Evolutionary conservation across 2,329 filamentous ascomycete genomes (phyloP).

Genomic region (Aspergillus pseudoglaucus): DNA sequence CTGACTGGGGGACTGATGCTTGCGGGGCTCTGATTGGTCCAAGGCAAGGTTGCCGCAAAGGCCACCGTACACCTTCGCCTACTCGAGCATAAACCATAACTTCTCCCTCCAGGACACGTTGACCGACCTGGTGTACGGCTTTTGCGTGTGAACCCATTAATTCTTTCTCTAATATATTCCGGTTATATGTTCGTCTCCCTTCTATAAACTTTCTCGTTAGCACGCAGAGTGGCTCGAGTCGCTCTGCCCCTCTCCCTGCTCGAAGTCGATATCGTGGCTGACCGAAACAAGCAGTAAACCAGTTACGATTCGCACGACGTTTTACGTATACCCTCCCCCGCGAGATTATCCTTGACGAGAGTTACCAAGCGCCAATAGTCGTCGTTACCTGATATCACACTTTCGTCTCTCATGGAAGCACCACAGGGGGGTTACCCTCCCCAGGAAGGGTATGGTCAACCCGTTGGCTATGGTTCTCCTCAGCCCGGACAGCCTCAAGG

Average conservation of each 20-base stretch:
- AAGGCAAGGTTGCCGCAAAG: slow-evolving; percentile 22
- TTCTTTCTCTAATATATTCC: neutral
- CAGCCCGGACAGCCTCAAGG: slow-evolving; percentile 26
- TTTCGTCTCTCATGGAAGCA: slow-evolving; percentile 38
- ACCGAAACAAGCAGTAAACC: slow-evolving; percentile 19
- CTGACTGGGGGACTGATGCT: slow-evolving; percentile 2
- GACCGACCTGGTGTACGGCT: slow-evolving; percentile 7
- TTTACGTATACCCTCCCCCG: slow-evolving; percentile 2
- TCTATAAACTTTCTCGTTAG: slow-evolving; percentile 9
- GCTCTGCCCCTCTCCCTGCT: slow-evolving; percentile 3
- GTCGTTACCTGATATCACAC: slow-evolving; percentile 1
- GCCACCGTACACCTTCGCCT: slow-evolving; percentile 32
- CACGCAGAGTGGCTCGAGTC: slow-evolving; percentile 11
- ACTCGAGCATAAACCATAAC: slow-evolving; percentile 2
- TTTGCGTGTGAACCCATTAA: slow-evolving; percentile 5
- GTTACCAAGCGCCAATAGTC: neutral
- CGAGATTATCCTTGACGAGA: neutral
- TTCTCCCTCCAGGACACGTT: slow-evolving; percentile 9
- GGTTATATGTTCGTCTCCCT: neutral
- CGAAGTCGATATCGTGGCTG: slow-evolving; percentile 7
- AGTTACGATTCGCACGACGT: slow-evolving; percentile 12
- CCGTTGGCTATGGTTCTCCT: slow-evolving; percentile 33
- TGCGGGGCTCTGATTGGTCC: slow-evolving; percentile 29
- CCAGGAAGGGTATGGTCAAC: slow-evolving; percentile 44
- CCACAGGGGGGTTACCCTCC: slow-evolving; percentile 48